Evolutionary conservation across 805 yeast species (phyloP), one percentile per base, ranked within the genome.

Genomic region (Zygosaccharomyces pseudorouxii): DNA sequence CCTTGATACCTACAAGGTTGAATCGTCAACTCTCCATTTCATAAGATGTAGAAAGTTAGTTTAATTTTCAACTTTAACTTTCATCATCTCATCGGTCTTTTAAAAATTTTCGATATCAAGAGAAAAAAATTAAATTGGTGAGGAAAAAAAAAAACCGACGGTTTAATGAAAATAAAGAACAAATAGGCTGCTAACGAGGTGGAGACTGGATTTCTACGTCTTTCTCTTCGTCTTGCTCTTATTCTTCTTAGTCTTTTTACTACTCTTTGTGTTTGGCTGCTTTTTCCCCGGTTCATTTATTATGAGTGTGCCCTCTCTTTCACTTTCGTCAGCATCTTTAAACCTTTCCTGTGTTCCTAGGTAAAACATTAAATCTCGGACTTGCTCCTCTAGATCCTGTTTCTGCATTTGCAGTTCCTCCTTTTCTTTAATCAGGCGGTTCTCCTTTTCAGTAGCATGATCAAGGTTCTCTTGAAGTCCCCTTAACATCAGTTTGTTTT

Each of bases 361-460:
- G 59, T 73, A 87, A 53, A 87, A 84, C 96, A 89, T 86, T 46
- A 89, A 64, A 63, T 89, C 96, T 25, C 74, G 78, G 3, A 81
- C 81, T 61, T 84, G 87, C 36, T 82, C 88, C 38, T 74, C 63
- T 27, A 84, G 60, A 2, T 80, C 86, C 9, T 60, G 62, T 10
- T 77, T 80, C 42, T 74, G 69, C 2, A 50, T 50, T 38, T 67
- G 65, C 23, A 80, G 48, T 18, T 54, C 49, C 12, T 64, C 56
- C 36, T 73, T 72, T 18, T 65, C 59, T 28, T 46, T 28, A 18
- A 63, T 51, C 3, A 78, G 43, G 2, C 55, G 55, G 19, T 71
- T 77, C 5, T 79, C 51, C 45, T 74, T 73, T 20, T 67, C 62
- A 2, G 70, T 55, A 42, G 79, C 56, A 2, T 68, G 73, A 22